Base-by-base conservation (phyloP, 2,329 filamentous ascomycete species). In the Aureobasidium sp. region DNA sequence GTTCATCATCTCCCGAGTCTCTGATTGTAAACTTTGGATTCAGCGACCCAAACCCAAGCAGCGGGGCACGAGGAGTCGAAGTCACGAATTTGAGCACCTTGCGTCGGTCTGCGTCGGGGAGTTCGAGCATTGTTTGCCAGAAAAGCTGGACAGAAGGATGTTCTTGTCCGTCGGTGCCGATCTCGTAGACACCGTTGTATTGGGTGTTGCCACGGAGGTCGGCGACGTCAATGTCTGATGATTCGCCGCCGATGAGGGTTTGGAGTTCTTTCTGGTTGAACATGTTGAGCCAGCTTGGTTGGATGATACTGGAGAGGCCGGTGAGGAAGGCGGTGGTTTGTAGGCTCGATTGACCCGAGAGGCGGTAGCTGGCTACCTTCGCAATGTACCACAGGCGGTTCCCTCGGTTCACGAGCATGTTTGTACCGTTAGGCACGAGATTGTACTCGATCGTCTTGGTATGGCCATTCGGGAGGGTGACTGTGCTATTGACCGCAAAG, bases 241-340 rank as follows among this genome's bases (percentile, higher is more conserved):
- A 87, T 68, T 96, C 91, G 47, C 94, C 94, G 59, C 91, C 90
- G 17, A 99, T 89, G 6, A 99, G 86, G 1, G 90, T 94, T 76
- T 97, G 94, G 5, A 99, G 82, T 73, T 99, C 94, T 3, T 85
- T 85, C 73, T 97, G 93, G 74, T 99, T 99, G 80, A 99, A 99
- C 94, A 99, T 97, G 69, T 88, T 91, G 5, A 99, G 82, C 94
- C 94, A 99, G 3, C 85, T 85, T 0, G 93, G 92, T 63, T 92
- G 88, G 66, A 99, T 94, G 71, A 99, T 96, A 66, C 87, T 82
- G 25, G 89, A 86, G 1, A 99, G 84, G 0, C 94, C 94, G 62
- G 86, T 86, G 8, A 99, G 82, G 73, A 99, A 99, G 1, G 91
- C 91, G 25, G 86, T 82, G 0, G 92, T 97, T 71, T 97, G 91